Conservation (phyloP, 306 rosid species). For the Begonia masoniana region DNA sequence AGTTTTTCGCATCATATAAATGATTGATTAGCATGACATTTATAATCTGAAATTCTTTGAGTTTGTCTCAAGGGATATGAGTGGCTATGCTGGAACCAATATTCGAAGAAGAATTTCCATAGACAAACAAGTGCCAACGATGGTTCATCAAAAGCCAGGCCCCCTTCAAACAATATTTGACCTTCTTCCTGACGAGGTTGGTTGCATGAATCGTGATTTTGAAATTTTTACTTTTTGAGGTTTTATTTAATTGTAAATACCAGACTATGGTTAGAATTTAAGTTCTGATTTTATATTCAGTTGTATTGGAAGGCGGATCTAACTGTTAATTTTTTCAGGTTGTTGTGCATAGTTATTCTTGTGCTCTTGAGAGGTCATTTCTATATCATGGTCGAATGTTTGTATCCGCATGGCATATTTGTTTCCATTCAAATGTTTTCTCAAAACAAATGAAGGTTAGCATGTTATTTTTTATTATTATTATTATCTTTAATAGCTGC, state of each 20-base stretch:
- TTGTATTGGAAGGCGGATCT: constrained; percentile 17
- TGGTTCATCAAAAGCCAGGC: constrained; percentile 95
- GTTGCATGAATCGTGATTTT: constrained; percentile 15
- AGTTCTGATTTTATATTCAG: not conserved
- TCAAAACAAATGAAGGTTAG: constrained; percentile 95
- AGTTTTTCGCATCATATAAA: too few species aligned
- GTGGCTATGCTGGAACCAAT: constrained; percentile 67
- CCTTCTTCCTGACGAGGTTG: constrained; percentile 80
- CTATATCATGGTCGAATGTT: constrained; percentile 98
- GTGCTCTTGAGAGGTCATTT: constrained; percentile 99
- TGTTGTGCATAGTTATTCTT: constrained; percentile 86
- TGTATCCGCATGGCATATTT: constrained; percentile 85
- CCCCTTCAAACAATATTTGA: constrained; percentile 86
- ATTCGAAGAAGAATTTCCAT: constrained; percentile 56
- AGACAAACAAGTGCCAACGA: constrained; percentile 65
- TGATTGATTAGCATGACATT: too few species aligned
- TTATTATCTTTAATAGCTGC: too few species aligned
- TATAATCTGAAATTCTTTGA: too few species aligned
- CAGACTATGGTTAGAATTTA: not conserved
- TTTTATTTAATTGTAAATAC: not conserved
- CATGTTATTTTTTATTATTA: not conserved
- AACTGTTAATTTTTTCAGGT: constrained; percentile 47
- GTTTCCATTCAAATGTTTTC: constrained; percentile 95
- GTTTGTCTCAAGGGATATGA: constrained; percentile 22
- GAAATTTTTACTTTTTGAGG: not conserved